phyloP scores from a whole-genome alignment of 164 flowering plant genomes.

The Macadamia integrifolia region DNA sequence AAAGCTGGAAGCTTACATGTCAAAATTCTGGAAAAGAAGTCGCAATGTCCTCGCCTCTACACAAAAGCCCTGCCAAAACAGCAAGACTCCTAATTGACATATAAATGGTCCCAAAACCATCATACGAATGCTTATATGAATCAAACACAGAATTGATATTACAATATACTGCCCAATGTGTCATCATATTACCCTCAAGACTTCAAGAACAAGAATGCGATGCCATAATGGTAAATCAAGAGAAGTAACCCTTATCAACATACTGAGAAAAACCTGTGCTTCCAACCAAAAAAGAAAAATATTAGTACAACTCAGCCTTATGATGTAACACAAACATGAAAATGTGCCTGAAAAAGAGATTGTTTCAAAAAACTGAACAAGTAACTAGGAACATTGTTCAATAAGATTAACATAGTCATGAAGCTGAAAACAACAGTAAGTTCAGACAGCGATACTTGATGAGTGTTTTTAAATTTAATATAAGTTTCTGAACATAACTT shows the following conservation, averaged over 20 bases:
- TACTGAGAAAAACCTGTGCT: slow-evolving; percentile 95
- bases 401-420: neutral
- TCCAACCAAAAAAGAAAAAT: slow-evolving; percentile 1
- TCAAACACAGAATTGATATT: neutral
- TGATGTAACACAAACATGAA: too few relatives aligned
- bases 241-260: slow-evolving; percentile 73
- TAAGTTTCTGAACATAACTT: neutral
- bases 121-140: neutral
- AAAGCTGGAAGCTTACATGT: slow-evolving; percentile 58
- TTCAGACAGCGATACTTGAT: too few relatives aligned
- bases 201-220: slow-evolving; percentile 96
- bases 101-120: neutral
- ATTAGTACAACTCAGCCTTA: neutral
- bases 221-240: slow-evolving; percentile 97
- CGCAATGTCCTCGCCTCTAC: slow-evolving; percentile 92
- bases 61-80: slow-evolving; percentile 80
- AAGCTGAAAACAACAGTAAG: neutral
- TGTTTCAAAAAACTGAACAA: too few relatives aligned
- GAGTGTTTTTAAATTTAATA: neutral
- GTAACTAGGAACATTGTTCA: neutral
- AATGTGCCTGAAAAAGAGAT: too few relatives aligned
- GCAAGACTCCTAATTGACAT: slow-evolving; percentile 6
- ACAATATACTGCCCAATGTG: neutral
- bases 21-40: slow-evolving; percentile 90
- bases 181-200: slow-evolving; percentile 67